phyloP scores from a whole-genome alignment of 352 stramenopile genomes.

The Pythium brassicae region DNA sequence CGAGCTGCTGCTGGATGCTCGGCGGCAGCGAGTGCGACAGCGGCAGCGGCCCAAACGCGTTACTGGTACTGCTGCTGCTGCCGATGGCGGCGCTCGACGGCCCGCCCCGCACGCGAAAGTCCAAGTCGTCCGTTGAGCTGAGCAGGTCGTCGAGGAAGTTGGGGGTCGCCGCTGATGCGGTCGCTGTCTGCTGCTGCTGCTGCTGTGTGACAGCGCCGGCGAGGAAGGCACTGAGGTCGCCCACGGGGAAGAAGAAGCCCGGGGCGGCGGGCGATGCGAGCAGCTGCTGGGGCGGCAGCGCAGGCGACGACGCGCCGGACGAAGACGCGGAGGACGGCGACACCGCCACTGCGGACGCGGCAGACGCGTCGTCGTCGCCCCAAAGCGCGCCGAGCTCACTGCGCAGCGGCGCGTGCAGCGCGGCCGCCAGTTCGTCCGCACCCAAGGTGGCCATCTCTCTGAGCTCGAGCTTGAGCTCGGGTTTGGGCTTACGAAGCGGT shows the following conservation, averaged over 20 bases:
- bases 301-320: conserved; percentile 4
- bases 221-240: conserved; percentile 30
- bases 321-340: conserved; percentile 6
- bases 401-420: conserved; percentile 15
- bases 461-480: not conserved
- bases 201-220: conserved; percentile 5
- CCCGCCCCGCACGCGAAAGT: conserved; percentile 3
- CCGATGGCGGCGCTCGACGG: conserved; percentile 7
- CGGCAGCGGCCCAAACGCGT: not conserved
- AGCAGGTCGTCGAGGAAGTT: conserved; percentile 51
- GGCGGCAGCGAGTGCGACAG: conserved; percentile 5
- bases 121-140: conserved; percentile 18
- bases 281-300: conserved; percentile 3
- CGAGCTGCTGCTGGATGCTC: conserved; percentile 10
- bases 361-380: conserved; percentile 1
- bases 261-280: not conserved
- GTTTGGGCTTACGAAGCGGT: too few relatives aligned
- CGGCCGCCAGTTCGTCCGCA: conserved; percentile 5
- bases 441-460: conserved; percentile 1
- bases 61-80: conserved; percentile 10
- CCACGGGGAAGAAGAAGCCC: conserved; percentile 11
- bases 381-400: conserved; percentile 10
- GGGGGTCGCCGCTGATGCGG: conserved; percentile 7
- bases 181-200: conserved; percentile 1
- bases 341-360: not conserved